phyloP scores from a whole-genome alignment of 176 grass and related monocot genomes.

The Aegilops longissima region DNA sequence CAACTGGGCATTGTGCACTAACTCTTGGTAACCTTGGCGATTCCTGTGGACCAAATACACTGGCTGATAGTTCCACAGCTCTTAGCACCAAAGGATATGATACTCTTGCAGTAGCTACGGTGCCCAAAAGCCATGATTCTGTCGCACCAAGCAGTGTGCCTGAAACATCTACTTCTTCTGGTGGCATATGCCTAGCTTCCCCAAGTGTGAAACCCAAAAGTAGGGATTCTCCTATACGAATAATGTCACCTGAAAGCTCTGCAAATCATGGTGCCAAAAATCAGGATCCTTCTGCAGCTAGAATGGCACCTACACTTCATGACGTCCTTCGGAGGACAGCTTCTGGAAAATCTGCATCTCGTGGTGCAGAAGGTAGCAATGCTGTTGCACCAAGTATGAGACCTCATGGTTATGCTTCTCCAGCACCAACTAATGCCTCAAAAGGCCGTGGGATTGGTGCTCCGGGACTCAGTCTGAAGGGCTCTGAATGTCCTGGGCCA shows the following conservation, averaged over 20 bases:
- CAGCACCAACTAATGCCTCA: slow-evolving; percentile 14
- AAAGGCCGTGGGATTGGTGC: slow-evolving; percentile 7
- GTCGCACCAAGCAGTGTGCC: slow-evolving; percentile 10
- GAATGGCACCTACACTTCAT: slow-evolving; percentile 35
- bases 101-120: background rate
- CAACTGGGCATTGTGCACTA: slow-evolving; percentile 14
- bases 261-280: slow-evolving; percentile 24
- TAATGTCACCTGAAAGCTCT: slow-evolving; percentile 17
- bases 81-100: slow-evolving; percentile 28
- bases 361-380: slow-evolving; percentile 18
- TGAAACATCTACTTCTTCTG: slow-evolving; percentile 32
- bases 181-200: background rate
- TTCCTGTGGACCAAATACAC: slow-evolving; percentile 12
- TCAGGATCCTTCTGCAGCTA: slow-evolving; percentile 28
- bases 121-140: slow-evolving; percentile 12
- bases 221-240: slow-evolving; percentile 21
- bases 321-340: slow-evolving; percentile 26
- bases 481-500: slow-evolving; percentile 35
- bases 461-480: background rate
- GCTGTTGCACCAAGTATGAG: background rate
- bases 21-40: slow-evolving; percentile 15
- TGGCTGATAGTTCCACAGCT: slow-evolving; percentile 5
- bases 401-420: slow-evolving; percentile 18
- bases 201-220: slow-evolving; percentile 13
- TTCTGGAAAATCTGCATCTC: slow-evolving; percentile 39